Conservation (phyloP, 495 filamentous ascomycete species). For the Daldinia bambusicola region DNA sequence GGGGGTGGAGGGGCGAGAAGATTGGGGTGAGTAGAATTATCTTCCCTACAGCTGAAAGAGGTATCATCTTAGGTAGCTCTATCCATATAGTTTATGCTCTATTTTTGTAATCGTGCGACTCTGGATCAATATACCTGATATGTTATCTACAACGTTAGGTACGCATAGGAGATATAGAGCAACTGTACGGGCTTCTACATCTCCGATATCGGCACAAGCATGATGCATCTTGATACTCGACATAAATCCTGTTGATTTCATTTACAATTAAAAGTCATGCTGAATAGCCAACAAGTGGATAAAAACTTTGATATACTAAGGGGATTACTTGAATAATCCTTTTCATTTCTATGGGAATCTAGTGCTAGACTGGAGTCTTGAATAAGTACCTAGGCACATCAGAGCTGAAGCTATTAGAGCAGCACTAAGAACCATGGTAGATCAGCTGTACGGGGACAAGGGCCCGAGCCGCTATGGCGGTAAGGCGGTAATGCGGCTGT, state of each 20-base stretch:
- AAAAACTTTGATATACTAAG: background rate
- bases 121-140: background rate
- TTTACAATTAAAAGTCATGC: no score
- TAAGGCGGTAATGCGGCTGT: constrained; percentile 28
- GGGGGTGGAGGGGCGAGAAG: background rate
- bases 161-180: no score
- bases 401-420: background rate
- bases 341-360: background rate
- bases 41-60: background rate
- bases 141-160: background rate
- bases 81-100: background rate
- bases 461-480: background rate
- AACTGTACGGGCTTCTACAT: background rate
- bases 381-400: background rate
- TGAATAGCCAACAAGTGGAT: background rate
- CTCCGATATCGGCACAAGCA: constrained; percentile 28
- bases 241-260: background rate
- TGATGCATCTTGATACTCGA: background rate
- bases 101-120: background rate
- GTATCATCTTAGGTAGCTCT: background rate
- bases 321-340: background rate
- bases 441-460: constrained; percentile 11
- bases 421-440: background rate
- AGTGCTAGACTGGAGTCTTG: background rate
- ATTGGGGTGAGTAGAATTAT: background rate